These are phyloP conservation scores for Phytomonas sp. DNA, from an alignment of 208 protist species.

Conservation along the genomic window DNA sequence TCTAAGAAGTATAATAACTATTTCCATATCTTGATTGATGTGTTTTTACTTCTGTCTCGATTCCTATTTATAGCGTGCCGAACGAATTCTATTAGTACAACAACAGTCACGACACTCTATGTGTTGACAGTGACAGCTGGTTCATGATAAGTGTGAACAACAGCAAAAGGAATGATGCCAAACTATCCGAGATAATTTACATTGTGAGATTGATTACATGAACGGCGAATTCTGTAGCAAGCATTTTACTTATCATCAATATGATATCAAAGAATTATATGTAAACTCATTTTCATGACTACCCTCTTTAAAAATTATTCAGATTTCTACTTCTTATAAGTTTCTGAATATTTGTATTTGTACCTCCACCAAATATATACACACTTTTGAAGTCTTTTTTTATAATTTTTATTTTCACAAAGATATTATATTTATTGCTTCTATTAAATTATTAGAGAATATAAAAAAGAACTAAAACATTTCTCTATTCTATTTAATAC, in stretches of 20 bases:
- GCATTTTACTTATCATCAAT: background rate
- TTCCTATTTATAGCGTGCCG: background rate
- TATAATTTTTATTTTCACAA: background rate
- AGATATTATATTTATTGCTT: background rate
- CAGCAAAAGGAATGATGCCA: background rate
- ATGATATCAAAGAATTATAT: background rate
- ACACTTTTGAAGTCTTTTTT: background rate
- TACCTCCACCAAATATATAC: background rate
- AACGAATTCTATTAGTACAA: background rate
- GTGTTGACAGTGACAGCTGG: background rate
- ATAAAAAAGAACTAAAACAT: conserved; percentile 7
- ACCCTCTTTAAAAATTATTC: background rate
- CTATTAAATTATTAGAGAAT: background rate
- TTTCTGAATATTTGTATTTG: background rate
- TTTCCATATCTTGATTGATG: background rate
- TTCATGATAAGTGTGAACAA: background rate
- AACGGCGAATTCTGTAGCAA: background rate
- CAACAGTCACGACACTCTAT: background rate
- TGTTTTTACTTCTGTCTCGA: background rate
- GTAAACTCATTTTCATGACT: conserved; percentile 1
- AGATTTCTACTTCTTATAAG: background rate
- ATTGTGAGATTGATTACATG: background rate
- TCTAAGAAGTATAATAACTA: background rate
- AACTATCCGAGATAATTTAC: background rate
- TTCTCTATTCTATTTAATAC: conserved; percentile 16